Base-by-base conservation (phyloP, 306 rosid genomes). In the Acacia crassicarpa region DNA sequence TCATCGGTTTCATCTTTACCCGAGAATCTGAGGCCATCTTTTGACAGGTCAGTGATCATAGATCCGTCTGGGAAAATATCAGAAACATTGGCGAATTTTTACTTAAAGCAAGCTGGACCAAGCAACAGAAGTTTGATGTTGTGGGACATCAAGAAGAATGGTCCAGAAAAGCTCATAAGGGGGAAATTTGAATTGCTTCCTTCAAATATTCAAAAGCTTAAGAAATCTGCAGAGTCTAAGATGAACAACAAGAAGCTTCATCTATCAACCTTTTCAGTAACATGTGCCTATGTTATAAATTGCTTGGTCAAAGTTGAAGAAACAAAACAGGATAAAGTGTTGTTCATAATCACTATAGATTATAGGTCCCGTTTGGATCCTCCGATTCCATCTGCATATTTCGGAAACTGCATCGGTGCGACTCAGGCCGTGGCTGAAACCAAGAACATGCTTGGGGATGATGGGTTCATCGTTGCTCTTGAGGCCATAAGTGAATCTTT, bases 401-500 rank as follows among this genome's bases (percentile, higher is more conserved):
- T 25, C 13, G 67, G 67, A 23, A 61, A 61, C 67, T 61, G 67
- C 2, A 12, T 61, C 2, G 35, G 67, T 1, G 67, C 17, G 35
- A 6, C 16, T 23, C 8, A 61, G 67, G 35, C 2, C 1, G 3
- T 0, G 16, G 17, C 17, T 25, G 19, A 61, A 61, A 61, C 67
- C 2, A 12, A 61, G 67, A 27, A 25, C 33, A 11, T 61, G 67
- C 35, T 61, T 3, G 67, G 67, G 35, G 67, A 61, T 61, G 35
- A 61, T 61, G 67, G 67, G 33, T 61, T 61, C 33, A 11, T 75
- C 2, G 9, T 5, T 40, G 77, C 82, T 9, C 72, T 81, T 53
- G 80, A 75, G 35, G 67, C 35, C 46, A 79, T 86, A 0, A 10
- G n/a, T 72, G 87, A 76, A 8, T 38, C 54, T 40, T 53, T 89